These are phyloP conservation scores for Trichophyton simii DNA, from an alignment of 2,329 filamentous ascomycete species.

Conservation along the genomic window DNA sequence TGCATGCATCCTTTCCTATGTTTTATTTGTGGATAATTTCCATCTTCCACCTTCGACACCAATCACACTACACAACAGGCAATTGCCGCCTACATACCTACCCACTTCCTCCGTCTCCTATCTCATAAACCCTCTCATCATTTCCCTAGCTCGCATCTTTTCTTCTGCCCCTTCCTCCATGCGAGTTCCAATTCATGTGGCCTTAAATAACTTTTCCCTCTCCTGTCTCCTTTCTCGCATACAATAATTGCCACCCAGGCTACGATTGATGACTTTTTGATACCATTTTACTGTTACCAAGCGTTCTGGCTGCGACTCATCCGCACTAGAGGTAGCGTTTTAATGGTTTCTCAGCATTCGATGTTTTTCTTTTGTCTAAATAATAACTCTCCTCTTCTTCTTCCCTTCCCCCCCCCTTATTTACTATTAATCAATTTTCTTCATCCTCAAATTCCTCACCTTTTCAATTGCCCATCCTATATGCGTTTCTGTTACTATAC, in stretches of 20 bases:
- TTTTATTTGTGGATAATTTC: neutral
- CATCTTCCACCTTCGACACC: neutral
- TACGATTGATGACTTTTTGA: slow-evolving; percentile 12
- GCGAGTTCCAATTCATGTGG: slow-evolving; percentile 15
- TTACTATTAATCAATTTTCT: neutral
- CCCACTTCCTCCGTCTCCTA: neutral
- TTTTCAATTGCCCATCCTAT: neutral
- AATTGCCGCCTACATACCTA: no score
- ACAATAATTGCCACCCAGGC: slow-evolving; percentile 1
- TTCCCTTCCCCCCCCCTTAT: neutral
- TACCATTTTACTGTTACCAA: slow-evolving; percentile 6
- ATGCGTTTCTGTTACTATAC: neutral
- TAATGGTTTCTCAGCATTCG: slow-evolving; percentile 12
- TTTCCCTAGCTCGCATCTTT: neutral
- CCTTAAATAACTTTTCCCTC: slow-evolving; percentile 13
- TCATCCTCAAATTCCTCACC: neutral
- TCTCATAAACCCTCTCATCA: neutral
- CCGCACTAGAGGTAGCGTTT: neutral
- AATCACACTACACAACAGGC: no score
- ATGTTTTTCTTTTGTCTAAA: slow-evolving; percentile 7
- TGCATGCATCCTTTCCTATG: neutral
- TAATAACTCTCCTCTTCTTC: neutral
- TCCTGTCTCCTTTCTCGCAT: slow-evolving; percentile 9
- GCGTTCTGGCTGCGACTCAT: slow-evolving; percentile 6
- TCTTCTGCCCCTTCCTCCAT: neutral